phyloP scores from a whole-genome alignment of 176 grass and related monocot species.

The Oryza longistaminata region DNA sequence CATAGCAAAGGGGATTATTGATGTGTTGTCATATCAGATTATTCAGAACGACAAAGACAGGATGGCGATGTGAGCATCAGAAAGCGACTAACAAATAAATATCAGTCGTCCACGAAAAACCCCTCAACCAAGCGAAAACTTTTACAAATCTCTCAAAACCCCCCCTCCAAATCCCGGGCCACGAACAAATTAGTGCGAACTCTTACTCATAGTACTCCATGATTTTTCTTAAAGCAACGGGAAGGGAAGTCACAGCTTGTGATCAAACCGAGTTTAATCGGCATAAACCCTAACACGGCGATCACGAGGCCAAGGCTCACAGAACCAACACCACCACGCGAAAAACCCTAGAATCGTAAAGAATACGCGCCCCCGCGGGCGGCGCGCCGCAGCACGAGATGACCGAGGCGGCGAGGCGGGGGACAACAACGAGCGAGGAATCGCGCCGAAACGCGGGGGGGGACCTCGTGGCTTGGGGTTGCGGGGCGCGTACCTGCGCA shows the following conservation, averaged over 20 bases:
- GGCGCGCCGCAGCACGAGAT: background rate
- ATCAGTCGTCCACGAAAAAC: background rate
- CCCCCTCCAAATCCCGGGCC: background rate
- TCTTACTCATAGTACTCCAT: background rate
- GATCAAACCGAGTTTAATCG: background rate
- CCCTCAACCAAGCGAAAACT: background rate
- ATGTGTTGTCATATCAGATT: background rate
- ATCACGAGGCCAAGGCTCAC: background rate
- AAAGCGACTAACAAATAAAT: background rate
- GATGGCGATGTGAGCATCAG: background rate
- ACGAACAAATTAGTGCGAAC: conserved; percentile 1
- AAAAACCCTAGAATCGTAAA: background rate
- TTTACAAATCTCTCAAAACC: background rate
- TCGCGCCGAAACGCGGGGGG: background rate
- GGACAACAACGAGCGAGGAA: background rate
- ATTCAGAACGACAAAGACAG: background rate
- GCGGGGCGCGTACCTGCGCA: background rate
- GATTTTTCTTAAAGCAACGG: background rate
- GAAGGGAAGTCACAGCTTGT: background rate
- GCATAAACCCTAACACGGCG: background rate
- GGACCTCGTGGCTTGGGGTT: background rate
- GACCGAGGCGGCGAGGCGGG: background rate
- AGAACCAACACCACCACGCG: background rate
- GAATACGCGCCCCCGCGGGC: background rate
- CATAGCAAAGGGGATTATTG: no score